Conservation (phyloP, 495 filamentous ascomycete species). For the Cairneyella variabilis region DNA sequence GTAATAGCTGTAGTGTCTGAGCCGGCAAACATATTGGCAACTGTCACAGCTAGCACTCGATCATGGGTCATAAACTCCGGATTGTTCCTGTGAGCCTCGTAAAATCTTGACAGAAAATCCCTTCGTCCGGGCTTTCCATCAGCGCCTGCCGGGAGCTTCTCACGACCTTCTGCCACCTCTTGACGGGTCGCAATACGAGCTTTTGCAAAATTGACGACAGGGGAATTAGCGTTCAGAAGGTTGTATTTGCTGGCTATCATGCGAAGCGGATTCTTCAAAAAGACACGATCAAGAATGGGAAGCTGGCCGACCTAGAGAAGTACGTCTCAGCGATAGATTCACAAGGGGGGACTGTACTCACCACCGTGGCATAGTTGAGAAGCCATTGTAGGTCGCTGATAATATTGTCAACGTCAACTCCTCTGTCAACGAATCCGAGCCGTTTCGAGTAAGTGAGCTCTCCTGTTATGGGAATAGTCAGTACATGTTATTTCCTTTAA, state of each 20-base stretch:
- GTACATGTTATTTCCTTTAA: no score
- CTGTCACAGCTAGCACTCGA: constrained; percentile 20
- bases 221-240: not conserved
- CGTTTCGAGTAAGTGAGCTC: constrained; percentile 34
- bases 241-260: no score
- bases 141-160: not conserved
- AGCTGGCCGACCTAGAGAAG: not conserved
- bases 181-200: no score
- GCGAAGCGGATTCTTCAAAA: not conserved
- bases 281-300: not conserved
- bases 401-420: constrained; percentile 3
- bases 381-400: not conserved
- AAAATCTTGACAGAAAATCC: constrained; percentile 28
- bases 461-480: not conserved
- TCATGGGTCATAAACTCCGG: constrained; percentile 20
- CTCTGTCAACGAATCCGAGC: constrained; percentile 12
- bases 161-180: not conserved
- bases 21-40: constrained; percentile 42
- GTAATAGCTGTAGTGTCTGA: constrained; percentile 48
- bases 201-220: not conserved
- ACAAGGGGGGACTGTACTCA: no score
- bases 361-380: not conserved
- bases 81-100: constrained; percentile 20
- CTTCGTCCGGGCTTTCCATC: constrained; percentile 19
- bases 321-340: not conserved